Percentiles rank a stretch among this genome's conserved stretches.
Evolutionary conservation across 306 rosid genomes (phyloP).

Genomic region (Castanospermum australe): DNA sequence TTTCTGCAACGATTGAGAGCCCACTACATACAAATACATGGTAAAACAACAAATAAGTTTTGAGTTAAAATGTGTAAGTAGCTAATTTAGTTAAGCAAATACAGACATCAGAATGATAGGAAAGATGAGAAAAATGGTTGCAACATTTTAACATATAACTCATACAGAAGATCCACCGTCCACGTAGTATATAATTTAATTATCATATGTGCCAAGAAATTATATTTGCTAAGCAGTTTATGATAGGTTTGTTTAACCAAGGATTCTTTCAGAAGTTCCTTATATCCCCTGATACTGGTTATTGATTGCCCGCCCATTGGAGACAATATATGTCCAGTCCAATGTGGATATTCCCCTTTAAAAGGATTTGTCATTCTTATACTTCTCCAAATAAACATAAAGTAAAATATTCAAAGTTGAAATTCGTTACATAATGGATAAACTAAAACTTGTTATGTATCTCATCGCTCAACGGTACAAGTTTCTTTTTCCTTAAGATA

Average conservation of each 20-base stretch:
- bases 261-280: neutral
- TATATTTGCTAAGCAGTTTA: neutral
- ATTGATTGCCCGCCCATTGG: neutral
- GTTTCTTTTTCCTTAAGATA: neutral
- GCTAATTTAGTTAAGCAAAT: slow-evolving; percentile 28
- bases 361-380: neutral
- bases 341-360: neutral
- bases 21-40: slow-evolving; percentile 35
- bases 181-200: neutral
- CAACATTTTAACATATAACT: neutral
- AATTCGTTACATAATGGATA: neutral
- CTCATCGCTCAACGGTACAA: neutral
- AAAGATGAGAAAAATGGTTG: slow-evolving; percentile 5
- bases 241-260: neutral
- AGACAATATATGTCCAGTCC: too few relatives aligned
- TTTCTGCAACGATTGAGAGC: slow-evolving; percentile 54
- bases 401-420: neutral
- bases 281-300: neutral
- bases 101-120: slow-evolving; percentile 7
- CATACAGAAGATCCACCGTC: neutral
- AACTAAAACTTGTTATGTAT: neutral
- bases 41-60: slow-evolving; percentile 6
- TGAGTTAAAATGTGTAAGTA: neutral
- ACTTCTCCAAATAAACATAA: neutral
- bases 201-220: neutral